A percentile compares a stretch with the other conserved stretches of the same genome.
Conservation (phyloP, 73 alveolate species). For the Urostyla sp. region DNA sequence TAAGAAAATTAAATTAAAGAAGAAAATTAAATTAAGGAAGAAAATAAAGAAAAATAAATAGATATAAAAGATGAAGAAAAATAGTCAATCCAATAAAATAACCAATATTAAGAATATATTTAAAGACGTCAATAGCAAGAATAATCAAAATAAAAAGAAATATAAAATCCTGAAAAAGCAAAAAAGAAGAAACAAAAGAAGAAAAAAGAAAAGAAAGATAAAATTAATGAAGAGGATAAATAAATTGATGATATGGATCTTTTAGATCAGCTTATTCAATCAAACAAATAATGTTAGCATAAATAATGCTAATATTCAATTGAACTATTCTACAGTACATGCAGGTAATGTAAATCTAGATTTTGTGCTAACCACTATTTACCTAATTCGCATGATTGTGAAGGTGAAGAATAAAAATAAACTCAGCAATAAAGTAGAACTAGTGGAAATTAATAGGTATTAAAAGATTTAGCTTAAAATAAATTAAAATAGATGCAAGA, state of each 20-base stretch:
- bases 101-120: slow-evolving; percentile 1
- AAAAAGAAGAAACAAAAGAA: slow-evolving; percentile 34
- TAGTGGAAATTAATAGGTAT: not conserved
- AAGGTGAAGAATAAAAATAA: not conserved
- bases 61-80: not conserved
- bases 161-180: not conserved
- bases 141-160: not conserved
- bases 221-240: slow-evolving; percentile 38
- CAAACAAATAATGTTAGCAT: slow-evolving; percentile 10
- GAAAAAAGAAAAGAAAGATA: not conserved
- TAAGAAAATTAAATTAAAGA: not conserved
- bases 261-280: slow-evolving; percentile 2
- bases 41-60: not conserved
- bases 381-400: slow-evolving; percentile 27
- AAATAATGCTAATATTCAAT: slow-evolving; percentile 2
- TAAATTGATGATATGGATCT: slow-evolving; percentile 55
- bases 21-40: not conserved
- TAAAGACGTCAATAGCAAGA: not conserved
- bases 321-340: slow-evolving; percentile 33
- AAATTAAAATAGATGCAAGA: slow-evolving; percentile 36
- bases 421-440: not conserved
- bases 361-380: slow-evolving; percentile 39
- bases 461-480: slow-evolving; percentile 29
- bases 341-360: slow-evolving; percentile 29
- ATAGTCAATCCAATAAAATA: not conserved